phyloP scores from a whole-genome alignment of 768 basidiomycete genomes.

The Cantharellus anzutake region DNA sequence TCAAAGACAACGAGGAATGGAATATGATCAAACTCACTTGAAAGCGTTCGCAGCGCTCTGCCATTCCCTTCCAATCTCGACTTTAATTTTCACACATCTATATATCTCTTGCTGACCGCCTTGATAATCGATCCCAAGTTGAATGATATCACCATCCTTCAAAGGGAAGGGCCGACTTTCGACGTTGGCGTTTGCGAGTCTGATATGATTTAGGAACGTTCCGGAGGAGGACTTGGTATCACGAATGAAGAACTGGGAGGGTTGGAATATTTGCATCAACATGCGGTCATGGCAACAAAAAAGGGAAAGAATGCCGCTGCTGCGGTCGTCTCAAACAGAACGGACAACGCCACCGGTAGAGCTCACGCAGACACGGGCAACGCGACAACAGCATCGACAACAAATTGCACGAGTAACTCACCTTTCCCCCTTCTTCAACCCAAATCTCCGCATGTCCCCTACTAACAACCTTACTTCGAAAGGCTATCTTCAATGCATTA shows the following conservation, averaged over 20 bases:
- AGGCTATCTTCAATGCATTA: constrained; percentile 72
- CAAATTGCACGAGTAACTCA: constrained; percentile 8
- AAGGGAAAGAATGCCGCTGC: not conserved
- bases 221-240: constrained; percentile 84
- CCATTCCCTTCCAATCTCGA: constrained; percentile 86
- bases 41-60: constrained; percentile 76
- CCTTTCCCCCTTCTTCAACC: constrained; percentile 29
- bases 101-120: constrained; percentile 95
- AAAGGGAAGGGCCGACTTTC: constrained; percentile 62
- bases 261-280: not conserved
- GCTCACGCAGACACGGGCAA: no score
- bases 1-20: not conserved
- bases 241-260: constrained; percentile 53
- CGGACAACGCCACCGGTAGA: no score
- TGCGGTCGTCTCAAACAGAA: no score
- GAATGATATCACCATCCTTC: constrained; percentile 86
- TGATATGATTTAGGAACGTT: constrained; percentile 88
- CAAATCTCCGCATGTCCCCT: constrained; percentile 91
- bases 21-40: constrained; percentile 35
- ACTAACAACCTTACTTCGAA: constrained; percentile 90
- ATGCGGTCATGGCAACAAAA: not conserved
- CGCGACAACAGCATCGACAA: not conserved
- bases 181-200: constrained; percentile 65
- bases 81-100: constrained; percentile 87
- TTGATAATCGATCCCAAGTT: constrained; percentile 94